Evolutionary conservation across 2,329 filamentous ascomycete genomes (phyloP), one percentile per base, ranked within the genome.

Genomic region (Fusarium irregulare): DNA sequence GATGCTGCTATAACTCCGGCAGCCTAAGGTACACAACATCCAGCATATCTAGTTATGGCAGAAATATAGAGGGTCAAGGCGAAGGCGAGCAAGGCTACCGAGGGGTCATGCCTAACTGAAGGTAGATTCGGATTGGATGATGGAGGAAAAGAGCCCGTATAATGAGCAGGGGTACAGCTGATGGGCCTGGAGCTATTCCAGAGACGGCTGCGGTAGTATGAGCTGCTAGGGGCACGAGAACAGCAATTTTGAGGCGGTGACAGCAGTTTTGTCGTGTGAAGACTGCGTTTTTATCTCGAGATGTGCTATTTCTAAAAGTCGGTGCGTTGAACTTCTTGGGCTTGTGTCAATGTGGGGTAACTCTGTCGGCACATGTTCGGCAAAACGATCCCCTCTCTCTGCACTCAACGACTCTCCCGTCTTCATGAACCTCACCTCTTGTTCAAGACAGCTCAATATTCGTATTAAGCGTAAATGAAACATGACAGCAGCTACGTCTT

Each of bases 1-100:
- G 73, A 77, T 73, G 80, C 81, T 82, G 81, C 81, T 83, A 83
- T 80, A 79, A 80, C 72, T 76, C 77, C 68, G 79, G 81, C 81
- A 83, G 81, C 81, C 75, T 78, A 75, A 77, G 76, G 76, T 68
- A 75, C 66, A 71, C 75, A 79, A 75, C 80, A 82, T 82, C 70
- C 80, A 82, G 78, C 81, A 83, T 83, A 30, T 30, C 28, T 30
- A 78, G 76, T 82, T 76, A 72, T 75, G 68, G 70, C 73, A 71
- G 71, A 69, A 73, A 64, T 57, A 57, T 49, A 64, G 50, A 57
- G 71, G 72, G 76, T 71, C 73, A 75, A 77, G 71, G 74, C 74
- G 75, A 75, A 76, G 70, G 73, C 73, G 75, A 75, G 74, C 74
- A 72, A 79, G 78, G 80, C 80, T 82, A 82, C 79, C 77, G 77